Evolutionary conservation across 1,139 yeast species (phyloP).

Genomic region (Wickerhamomyces sp.): DNA sequence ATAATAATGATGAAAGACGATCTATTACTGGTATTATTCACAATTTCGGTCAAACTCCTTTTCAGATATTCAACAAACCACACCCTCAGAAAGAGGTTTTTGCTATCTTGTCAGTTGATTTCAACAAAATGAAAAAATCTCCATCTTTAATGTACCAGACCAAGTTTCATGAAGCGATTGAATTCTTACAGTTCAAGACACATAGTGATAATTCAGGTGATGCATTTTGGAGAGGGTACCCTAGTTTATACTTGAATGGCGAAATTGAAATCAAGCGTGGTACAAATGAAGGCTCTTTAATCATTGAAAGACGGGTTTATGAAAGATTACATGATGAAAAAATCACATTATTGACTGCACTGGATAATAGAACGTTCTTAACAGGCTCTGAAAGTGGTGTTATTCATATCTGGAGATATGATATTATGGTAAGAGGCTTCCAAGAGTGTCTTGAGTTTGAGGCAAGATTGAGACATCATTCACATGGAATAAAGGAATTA

Average conservation of each 20-base stretch:
- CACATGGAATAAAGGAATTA: constrained; percentile 37
- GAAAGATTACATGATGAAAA: constrained; percentile 23
- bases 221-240: constrained; percentile 29
- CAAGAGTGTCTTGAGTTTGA: constrained; percentile 37
- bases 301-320: constrained; percentile 24
- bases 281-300: constrained; percentile 17
- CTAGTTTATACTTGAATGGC: constrained; percentile 33
- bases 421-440: constrained; percentile 13
- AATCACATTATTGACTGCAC: constrained; percentile 24
- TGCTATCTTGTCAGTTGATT: constrained; percentile 8
- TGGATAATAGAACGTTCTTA: constrained; percentile 32
- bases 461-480: constrained; percentile 52
- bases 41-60: constrained; percentile 88
- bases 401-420: constrained; percentile 49
- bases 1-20: constrained; percentile 65
- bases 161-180: constrained; percentile 18
- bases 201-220: constrained; percentile 22
- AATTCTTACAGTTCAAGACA: constrained; percentile 23
- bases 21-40: constrained; percentile 82
- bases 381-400: constrained; percentile 56
- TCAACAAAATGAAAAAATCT: constrained; percentile 9
- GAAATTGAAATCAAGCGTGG: constrained; percentile 22
- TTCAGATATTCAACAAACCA: constrained; percentile 58
- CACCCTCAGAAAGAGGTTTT: constrained; percentile 48
- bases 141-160: constrained; percentile 25